Evolutionary conservation across 1,284 basidiomycete species (phyloP).

Genomic region (Sanghuangporus sanghuang): DNA sequence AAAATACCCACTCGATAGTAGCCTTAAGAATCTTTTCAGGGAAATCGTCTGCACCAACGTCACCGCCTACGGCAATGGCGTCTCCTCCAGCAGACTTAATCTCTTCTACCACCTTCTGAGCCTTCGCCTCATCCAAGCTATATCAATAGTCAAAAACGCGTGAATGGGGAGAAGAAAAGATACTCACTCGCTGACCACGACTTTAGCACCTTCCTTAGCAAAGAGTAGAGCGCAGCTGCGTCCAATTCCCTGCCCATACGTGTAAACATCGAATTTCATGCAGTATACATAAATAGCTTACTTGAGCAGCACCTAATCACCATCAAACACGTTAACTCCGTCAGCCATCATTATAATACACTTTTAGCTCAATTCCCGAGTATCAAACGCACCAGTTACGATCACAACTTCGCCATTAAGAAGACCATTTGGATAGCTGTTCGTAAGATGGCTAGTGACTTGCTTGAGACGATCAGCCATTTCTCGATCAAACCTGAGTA

Average conservation of each 20-base stretch:
- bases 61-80: slow-evolving; percentile 65
- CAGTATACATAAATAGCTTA: slow-evolving; percentile 25
- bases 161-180: background rate
- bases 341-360: slow-evolving; percentile 1
- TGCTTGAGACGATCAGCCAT: slow-evolving; percentile 69
- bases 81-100: slow-evolving; percentile 72
- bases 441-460: slow-evolving; percentile 64
- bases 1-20: slow-evolving; percentile 59
- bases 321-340: slow-evolving; percentile 18
- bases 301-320: slow-evolving; percentile 66
- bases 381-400: slow-evolving; percentile 56
- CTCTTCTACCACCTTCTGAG: slow-evolving; percentile 63
- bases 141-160: background rate
- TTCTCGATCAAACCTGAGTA: background rate
- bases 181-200: slow-evolving; percentile 77
- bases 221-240: slow-evolving; percentile 71
- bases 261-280: background rate
- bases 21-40: slow-evolving; percentile 74
- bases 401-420: slow-evolving; percentile 78
- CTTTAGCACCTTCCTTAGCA: slow-evolving; percentile 81
- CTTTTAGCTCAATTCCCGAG: slow-evolving; percentile 19
- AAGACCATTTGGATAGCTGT: slow-evolving; percentile 55
- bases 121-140: slow-evolving; percentile 66
- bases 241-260: slow-evolving; percentile 59
- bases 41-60: slow-evolving; percentile 79